Conservation (phyloP, 2,329 filamentous ascomycete species). For the Hirsutella thompsonii region DNA sequence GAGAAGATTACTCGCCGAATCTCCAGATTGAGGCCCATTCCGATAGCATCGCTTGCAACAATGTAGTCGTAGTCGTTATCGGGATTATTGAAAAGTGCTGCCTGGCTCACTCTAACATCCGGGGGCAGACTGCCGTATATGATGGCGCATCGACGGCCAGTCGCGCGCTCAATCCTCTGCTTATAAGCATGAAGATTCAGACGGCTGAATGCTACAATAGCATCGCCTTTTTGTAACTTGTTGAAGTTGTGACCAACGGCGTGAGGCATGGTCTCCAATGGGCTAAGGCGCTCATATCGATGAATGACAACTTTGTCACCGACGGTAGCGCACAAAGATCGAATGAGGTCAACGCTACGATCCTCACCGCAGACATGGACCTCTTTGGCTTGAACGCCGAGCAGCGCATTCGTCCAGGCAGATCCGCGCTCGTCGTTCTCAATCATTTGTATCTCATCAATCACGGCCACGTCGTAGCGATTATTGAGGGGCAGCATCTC, state of each 20-base stretch:
- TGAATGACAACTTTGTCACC: conserved; percentile 78
- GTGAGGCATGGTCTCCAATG: conserved; percentile 50
- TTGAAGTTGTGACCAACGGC: conserved; percentile 52
- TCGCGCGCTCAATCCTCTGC: conserved; percentile 59
- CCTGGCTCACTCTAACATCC: conserved; percentile 85
- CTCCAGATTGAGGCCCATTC: conserved; percentile 91
- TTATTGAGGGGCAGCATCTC: conserved; percentile 60
- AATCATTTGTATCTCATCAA: conserved; percentile 99
- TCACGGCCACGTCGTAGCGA: conserved; percentile 74
- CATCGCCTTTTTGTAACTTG: conserved; percentile 76
- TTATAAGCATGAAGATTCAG: conserved; percentile 73
- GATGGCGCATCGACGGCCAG: conserved; percentile 72
- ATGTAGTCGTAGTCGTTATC: conserved; percentile 92
- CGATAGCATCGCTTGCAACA: conserved; percentile 89
- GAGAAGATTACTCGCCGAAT: conserved; percentile 89
- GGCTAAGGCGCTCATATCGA: conserved; percentile 71
- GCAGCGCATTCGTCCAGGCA: conserved; percentile 86
- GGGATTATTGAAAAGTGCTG: conserved; percentile 85
- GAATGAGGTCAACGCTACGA: conserved; percentile 65
- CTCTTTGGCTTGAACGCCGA: conserved; percentile 79
- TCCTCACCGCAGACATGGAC: conserved; percentile 90
- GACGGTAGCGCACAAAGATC: conserved; percentile 61
- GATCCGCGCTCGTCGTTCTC: conserved; percentile 67
- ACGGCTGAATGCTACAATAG: conserved; percentile 76
- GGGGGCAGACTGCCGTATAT: conserved; percentile 88